Conservation (phyloP, 176 grass and related monocot genomes). For the Phoenix dactylifera region DNA sequence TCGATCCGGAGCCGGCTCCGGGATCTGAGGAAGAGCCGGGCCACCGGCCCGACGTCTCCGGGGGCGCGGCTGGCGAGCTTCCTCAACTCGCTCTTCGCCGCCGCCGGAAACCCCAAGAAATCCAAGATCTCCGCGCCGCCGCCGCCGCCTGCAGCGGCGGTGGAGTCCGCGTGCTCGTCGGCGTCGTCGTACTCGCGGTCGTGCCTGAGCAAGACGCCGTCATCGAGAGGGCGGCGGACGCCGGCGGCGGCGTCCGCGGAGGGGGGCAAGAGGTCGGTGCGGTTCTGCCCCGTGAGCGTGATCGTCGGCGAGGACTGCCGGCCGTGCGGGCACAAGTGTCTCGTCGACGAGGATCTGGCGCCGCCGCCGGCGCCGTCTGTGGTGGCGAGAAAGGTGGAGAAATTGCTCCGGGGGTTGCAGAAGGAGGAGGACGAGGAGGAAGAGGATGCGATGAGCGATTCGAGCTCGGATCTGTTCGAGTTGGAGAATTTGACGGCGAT, state of each 20-base stretch:
- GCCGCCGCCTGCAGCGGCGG: neutral
- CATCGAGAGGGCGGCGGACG: neutral
- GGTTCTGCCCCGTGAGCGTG: slow-evolving; percentile 18
- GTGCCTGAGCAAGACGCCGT: neutral
- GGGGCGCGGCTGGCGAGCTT: slow-evolving; percentile 30
- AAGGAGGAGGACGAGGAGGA: slow-evolving; percentile 24
- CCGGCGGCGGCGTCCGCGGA: neutral
- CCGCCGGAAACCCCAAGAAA: slow-evolving; percentile 23
- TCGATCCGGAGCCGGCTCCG: slow-evolving; percentile 13
- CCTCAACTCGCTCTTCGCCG: slow-evolving; percentile 40
- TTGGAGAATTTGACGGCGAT: slow-evolving; percentile 50
- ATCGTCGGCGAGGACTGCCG: slow-evolving; percentile 17
- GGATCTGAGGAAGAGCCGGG: neutral
- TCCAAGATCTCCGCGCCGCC: slow-evolving; percentile 8
- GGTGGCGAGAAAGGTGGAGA: slow-evolving; percentile 50
- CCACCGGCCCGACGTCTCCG: slow-evolving; percentile 12
- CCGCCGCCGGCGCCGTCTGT: slow-evolving; percentile 15
- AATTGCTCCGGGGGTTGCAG: slow-evolving; percentile 41
- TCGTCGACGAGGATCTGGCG: neutral
- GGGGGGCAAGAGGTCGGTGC: slow-evolving; percentile 15
- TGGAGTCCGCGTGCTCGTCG: neutral
- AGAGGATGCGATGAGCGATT: slow-evolving; percentile 46
- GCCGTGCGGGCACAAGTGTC: slow-evolving; percentile 1
- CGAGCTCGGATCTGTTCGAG: slow-evolving; percentile 88
- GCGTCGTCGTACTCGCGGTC: neutral